Base-by-base conservation (phyloP, 208 protist genomes). In the Trypanosomatidae sp. region DNA sequence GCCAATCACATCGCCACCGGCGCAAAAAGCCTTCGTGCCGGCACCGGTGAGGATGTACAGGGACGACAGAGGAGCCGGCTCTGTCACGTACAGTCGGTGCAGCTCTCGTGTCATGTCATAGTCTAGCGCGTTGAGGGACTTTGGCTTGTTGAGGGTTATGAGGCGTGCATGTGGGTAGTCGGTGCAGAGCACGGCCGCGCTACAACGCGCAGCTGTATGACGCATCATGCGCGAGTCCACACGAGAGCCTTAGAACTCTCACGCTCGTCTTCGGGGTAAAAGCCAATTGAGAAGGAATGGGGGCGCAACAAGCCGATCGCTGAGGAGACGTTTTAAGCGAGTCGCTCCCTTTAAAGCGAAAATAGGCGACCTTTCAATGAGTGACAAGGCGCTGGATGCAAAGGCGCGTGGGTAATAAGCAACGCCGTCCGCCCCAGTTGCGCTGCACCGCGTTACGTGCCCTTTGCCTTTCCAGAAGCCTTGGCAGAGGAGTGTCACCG, bases 1-100 rank as follows among this genome's bases (percentile, higher is more conserved):
- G 28, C 56, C 81, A 22, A 91, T 76, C 39, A 96, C 81, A 76
- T 97, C 89, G 30, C 91, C 93, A 66, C 93, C 93, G n/a, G 93
- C 85, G 60, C 90, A 97, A 59, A 97, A 97, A 10, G 87, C 89
- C 50, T 94, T 94, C 15, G 53, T 52, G 33, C 89, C 89, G 1
- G 80, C 82, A 1, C 89, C 89, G 65, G 87, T 94, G 47, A 94
- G 49, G 13, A 94, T 73, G 67, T 82, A 88, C 2, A 93, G 58
- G 13, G 67, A 52, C 25, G 72, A 69, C n/a, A 77, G 79, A 6
- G 77, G 50, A 17, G 80, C 74, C 6, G 78, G 77, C 53, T 79
- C 47, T n/a, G 78, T 49, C 53, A 88, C 49, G 67, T 90, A 91
- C 8, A 76, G 55, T 9, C 55, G 50, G 36, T 79, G 71, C 60